phyloP scores from a whole-genome alignment of 2,329 filamentous ascomycete species.

The Beauveria rudraprayagi region DNA sequence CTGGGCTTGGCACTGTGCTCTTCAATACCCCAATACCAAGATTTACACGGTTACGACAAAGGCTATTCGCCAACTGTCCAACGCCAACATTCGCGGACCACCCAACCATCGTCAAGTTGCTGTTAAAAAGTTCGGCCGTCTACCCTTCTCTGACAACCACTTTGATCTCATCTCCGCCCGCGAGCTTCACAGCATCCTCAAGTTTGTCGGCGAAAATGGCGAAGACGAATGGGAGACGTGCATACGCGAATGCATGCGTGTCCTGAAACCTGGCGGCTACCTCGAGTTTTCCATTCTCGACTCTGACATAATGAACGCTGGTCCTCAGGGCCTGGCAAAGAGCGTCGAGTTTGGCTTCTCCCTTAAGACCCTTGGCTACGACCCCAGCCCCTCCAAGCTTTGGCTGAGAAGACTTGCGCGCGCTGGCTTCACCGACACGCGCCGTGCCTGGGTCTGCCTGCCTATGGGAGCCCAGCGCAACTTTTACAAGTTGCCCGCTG shows the following conservation, averaged over 20 bases:
- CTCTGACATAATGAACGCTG: slow-evolving; percentile 80
- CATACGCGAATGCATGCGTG: slow-evolving; percentile 76
- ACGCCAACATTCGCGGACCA: slow-evolving; percentile 72
- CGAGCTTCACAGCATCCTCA: slow-evolving; percentile 77
- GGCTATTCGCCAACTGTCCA: slow-evolving; percentile 59
- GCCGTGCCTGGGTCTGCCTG: slow-evolving; percentile 80
- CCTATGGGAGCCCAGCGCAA: slow-evolving; percentile 58
- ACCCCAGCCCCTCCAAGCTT: slow-evolving; percentile 71
- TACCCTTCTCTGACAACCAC: slow-evolving; percentile 78
- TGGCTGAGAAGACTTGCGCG: slow-evolving; percentile 69
- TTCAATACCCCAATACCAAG: slow-evolving; percentile 76
- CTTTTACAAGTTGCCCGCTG: slow-evolving; percentile 23
- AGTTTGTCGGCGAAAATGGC: slow-evolving; percentile 57
- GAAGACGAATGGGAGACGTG: slow-evolving; percentile 84
- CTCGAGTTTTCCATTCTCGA: slow-evolving; percentile 88
- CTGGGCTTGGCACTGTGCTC: slow-evolving; percentile 92
- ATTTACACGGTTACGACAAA: slow-evolving; percentile 83
- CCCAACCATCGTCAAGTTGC: slow-evolving; percentile 78
- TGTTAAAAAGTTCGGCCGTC: slow-evolving; percentile 65
- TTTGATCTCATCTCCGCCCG: slow-evolving; percentile 91
- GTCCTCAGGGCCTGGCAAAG: slow-evolving; percentile 69
- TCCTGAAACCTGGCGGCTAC: slow-evolving; percentile 87
- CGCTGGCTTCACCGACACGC: slow-evolving; percentile 71
- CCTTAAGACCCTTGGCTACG: slow-evolving; percentile 83
- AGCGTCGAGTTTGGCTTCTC: slow-evolving; percentile 88